A percentile compares a stretch with the other conserved stretches of the same genome.
phyloP scores from a whole-genome alignment of 495 filamentous ascomycete genomes.

The Cercophora sp. region DNA sequence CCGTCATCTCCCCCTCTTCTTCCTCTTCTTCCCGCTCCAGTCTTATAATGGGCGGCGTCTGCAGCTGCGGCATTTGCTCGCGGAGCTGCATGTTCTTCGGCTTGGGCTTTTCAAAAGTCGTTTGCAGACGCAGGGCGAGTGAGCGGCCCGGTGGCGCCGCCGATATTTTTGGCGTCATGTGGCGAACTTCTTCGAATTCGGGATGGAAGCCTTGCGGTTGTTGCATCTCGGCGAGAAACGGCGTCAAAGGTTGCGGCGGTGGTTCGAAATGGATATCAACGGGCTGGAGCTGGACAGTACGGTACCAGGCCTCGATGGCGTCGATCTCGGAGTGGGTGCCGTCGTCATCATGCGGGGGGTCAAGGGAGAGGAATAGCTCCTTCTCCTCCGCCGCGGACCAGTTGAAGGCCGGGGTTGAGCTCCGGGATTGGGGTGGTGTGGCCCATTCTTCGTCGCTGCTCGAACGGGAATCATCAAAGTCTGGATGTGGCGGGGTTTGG shows the following conservation, averaged over 20 bases:
- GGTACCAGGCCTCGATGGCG: conserved; percentile 33
- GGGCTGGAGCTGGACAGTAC: conserved; percentile 16
- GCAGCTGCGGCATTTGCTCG: neutral
- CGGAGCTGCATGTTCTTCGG: neutral
- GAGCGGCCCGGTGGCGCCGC: conserved; percentile 15
- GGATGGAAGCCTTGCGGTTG: too few species aligned
- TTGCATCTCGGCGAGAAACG: too few species aligned
- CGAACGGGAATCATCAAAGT: neutral
- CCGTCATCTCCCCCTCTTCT: conserved; percentile 33
- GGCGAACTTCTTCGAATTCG: neutral
- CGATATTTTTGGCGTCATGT: conserved; percentile 19
- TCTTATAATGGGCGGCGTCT: neutral
- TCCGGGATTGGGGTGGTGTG: too few species aligned
- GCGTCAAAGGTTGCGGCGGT: too few species aligned
- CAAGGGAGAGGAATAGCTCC: conserved; percentile 1
- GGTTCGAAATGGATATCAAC: conserved; percentile 11
- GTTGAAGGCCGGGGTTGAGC: too few species aligned
- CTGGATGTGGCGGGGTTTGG: too few species aligned
- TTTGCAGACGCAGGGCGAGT: conserved; percentile 38
- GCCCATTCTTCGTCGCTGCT: too few species aligned
- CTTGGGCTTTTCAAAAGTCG: conserved; percentile 24
- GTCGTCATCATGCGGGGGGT: conserved; percentile 11
- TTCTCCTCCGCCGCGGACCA: conserved; percentile 6
- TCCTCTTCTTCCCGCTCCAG: neutral
- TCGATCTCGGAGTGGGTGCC: conserved; percentile 24